These are phyloP conservation scores for Podospora australis DNA, from an alignment of 495 filamentous ascomycete species.

Conservation along the genomic window DNA sequence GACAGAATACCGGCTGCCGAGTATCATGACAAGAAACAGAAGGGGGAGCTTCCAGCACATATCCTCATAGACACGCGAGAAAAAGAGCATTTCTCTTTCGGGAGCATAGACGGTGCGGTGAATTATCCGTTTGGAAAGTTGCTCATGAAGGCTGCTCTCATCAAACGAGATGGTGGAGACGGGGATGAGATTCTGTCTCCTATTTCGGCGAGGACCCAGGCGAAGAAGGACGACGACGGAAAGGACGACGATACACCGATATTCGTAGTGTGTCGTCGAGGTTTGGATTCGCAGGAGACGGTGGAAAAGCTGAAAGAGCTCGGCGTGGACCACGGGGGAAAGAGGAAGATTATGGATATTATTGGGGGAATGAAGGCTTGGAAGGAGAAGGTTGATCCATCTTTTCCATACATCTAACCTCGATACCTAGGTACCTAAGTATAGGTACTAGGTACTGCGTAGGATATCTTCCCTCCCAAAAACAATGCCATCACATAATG, in stretches of 20 bases:
- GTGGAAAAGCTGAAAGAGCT: conserved; percentile 63
- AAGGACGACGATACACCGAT: conserved; percentile 38
- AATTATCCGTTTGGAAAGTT: conserved; percentile 69
- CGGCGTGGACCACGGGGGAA: conserved; percentile 50
- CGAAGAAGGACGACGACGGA: background rate
- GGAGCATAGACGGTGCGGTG: conserved; percentile 61
- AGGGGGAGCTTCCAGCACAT: conserved; percentile 31
- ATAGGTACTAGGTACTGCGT: too few relatives aligned
- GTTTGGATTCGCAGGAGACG: conserved; percentile 83
- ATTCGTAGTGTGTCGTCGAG: conserved; percentile 76
- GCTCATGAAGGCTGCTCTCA: conserved; percentile 24
- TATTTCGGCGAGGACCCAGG: background rate
- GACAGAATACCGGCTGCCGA: conserved; percentile 57
- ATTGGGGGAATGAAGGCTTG: conserved; percentile 78
- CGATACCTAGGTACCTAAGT: too few relatives aligned
- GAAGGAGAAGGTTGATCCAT: conserved; percentile 66
- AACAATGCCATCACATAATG: background rate
- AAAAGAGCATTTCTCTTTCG: conserved; percentile 77
- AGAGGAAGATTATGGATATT: conserved; percentile 66
- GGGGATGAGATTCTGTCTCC: conserved; percentile 2
- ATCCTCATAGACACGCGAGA: conserved; percentile 78
- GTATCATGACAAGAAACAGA: conserved; percentile 33
- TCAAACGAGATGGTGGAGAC: conserved; percentile 16
- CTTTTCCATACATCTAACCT: conserved; percentile 54
- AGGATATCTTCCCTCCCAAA: too few relatives aligned